A percentile compares a stretch with the other conserved stretches of the same genome.
Evolutionary conservation across 2,329 filamentous ascomycete species (phyloP).

Genomic region (Aspergillus viridinutans): DNA sequence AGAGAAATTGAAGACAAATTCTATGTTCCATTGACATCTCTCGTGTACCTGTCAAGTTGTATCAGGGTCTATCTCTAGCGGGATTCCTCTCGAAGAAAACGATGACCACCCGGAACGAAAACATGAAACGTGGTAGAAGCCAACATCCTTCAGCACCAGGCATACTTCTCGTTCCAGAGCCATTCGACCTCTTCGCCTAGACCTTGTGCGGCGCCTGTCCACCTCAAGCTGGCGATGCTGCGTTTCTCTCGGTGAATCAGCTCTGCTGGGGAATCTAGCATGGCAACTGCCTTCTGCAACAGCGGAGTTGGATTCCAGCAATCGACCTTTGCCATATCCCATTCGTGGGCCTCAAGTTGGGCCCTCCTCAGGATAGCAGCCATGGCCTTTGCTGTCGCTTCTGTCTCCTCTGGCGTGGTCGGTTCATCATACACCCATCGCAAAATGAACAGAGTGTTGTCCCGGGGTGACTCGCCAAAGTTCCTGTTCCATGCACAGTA

Average conservation of each 20-base stretch:
- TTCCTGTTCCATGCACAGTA: slow-evolving; percentile 41
- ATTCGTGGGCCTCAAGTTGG: slow-evolving; percentile 65
- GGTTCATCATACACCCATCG: slow-evolving; percentile 41
- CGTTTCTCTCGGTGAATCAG: slow-evolving; percentile 44
- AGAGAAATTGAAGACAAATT: slow-evolving; percentile 22
- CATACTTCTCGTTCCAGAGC: slow-evolving; percentile 47
- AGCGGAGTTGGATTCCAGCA: slow-evolving; percentile 75
- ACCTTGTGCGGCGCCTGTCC: slow-evolving; percentile 39
- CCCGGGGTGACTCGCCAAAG: slow-evolving; percentile 32
- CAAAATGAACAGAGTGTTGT: slow-evolving; percentile 41
- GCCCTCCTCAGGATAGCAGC: slow-evolving; percentile 63
- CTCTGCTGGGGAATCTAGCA: slow-evolving; percentile 34
- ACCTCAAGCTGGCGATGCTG: slow-evolving; percentile 45
- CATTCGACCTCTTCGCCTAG: slow-evolving; percentile 41
- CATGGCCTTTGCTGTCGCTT: slow-evolving; percentile 52
- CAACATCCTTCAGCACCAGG: slow-evolving; percentile 40
- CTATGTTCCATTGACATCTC: slow-evolving; percentile 15
- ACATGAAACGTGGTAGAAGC: slow-evolving; percentile 4
- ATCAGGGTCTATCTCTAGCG: slow-evolving; percentile 12
- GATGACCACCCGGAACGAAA: slow-evolving; percentile 3
- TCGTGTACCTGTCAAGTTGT: slow-evolving; percentile 6
- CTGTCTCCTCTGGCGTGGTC: slow-evolving; percentile 38
- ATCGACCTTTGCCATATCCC: slow-evolving; percentile 66
- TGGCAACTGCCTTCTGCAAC: slow-evolving; percentile 42
- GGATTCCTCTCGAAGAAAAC: neutral